phyloP scores from a whole-genome alignment of 352 stramenopile species.

The Phytophthora sp. region DNA sequence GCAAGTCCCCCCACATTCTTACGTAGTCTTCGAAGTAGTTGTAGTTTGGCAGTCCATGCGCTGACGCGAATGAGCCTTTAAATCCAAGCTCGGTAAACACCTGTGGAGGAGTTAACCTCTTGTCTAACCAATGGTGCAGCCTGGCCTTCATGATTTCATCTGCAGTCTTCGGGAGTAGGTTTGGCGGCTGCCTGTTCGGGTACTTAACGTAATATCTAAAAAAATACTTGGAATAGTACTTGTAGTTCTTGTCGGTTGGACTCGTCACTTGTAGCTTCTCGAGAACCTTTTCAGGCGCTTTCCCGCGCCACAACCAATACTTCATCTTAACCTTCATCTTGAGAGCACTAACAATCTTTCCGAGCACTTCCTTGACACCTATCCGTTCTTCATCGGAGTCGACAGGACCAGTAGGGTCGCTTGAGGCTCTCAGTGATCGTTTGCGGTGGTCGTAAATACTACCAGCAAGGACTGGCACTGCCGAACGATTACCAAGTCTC shows the following conservation, averaged over 20 bases:
- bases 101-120: conserved; percentile 11
- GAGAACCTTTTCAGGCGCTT: conserved; percentile 2
- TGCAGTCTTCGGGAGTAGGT: background rate
- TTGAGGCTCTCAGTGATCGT: background rate
- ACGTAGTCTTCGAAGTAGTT: conserved; percentile 16
- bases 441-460: background rate
- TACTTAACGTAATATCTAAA: conserved; percentile 28
- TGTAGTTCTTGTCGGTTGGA: conserved; percentile 20
- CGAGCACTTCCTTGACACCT: background rate
- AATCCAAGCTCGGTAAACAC: conserved; percentile 17
- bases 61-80: conserved; percentile 6
- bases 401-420: too few species aligned
- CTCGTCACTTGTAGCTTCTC: conserved; percentile 16
- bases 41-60: conserved; percentile 1
- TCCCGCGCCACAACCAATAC: conserved; percentile 5
- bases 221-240: conserved; percentile 29
- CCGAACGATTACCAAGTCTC: too few species aligned
- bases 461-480: background rate
- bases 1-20: conserved; percentile 8
- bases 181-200: conserved; percentile 1
- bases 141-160: conserved; percentile 17
- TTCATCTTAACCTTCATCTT: conserved; percentile 16
- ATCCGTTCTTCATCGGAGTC: conserved; percentile 3
- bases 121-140: conserved; percentile 4
- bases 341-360: conserved; percentile 1